Evolutionary conservation across 1,284 basidiomycete species (phyloP).

Genomic region (Coniferiporia sulphurascens): DNA sequence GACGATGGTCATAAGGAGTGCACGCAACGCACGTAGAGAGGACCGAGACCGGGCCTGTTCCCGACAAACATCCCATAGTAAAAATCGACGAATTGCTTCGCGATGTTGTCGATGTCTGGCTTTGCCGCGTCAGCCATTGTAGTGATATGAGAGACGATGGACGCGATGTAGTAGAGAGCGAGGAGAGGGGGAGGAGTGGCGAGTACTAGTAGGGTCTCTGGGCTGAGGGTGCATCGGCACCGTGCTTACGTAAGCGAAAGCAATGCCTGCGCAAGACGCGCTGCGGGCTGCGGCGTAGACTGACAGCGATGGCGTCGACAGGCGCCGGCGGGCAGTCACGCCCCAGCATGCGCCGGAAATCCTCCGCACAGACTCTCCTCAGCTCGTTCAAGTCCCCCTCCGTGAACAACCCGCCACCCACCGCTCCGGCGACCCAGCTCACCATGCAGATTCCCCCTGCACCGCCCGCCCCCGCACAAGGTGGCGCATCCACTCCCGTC

Average conservation of each 20-base stretch:
- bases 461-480: conserved; percentile 5
- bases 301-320: conserved; percentile 19
- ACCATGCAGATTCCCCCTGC: conserved; percentile 21
- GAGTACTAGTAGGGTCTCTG: neutral
- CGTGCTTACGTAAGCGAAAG: no score
- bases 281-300: neutral
- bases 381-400: conserved; percentile 58
- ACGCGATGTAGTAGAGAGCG: conserved; percentile 9
- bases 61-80: conserved; percentile 74
- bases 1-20: conserved; percentile 19
- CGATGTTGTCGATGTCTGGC: conserved; percentile 66
- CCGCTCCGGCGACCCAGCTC: conserved; percentile 26
- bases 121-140: conserved; percentile 34
- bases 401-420: conserved; percentile 25
- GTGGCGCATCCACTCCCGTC: conserved; percentile 31
- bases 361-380: conserved; percentile 76
- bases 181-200: conserved; percentile 8
- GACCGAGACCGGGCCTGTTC: conserved; percentile 46
- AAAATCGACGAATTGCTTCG: conserved; percentile 66
- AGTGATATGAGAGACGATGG: conserved; percentile 15
- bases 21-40: conserved; percentile 66
- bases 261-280: no score
- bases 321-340: conserved; percentile 27
- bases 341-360: conserved; percentile 74
- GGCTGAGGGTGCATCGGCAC: neutral